These are phyloP conservation scores for Aspergillus carbonarius DNA, from an alignment of 2,329 filamentous ascomycete genomes.

Conservation along the genomic window DNA sequence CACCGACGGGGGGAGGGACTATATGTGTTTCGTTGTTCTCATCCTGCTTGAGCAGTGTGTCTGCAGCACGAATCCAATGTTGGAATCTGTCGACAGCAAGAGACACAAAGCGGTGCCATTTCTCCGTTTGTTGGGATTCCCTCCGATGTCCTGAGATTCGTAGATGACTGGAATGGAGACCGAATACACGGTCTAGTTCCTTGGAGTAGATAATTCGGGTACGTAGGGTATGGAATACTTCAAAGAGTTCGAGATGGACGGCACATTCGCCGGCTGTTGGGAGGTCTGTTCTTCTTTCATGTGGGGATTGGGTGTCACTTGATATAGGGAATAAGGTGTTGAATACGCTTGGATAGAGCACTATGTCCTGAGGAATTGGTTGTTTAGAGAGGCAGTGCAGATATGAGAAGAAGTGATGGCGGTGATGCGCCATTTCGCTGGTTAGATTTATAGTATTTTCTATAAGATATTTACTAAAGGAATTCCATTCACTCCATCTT, in stretches of 20 bases:
- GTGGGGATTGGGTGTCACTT: background rate
- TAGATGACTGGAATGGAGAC: background rate
- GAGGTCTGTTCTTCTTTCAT: background rate
- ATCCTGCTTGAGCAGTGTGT: background rate
- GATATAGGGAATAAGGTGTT: background rate
- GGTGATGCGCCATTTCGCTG: background rate
- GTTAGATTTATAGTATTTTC: background rate
- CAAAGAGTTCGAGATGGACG: slow-evolving; percentile 17
- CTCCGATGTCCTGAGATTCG: background rate
- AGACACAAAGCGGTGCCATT: slow-evolving; percentile 14
- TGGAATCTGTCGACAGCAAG: slow-evolving; percentile 13
- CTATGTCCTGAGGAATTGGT: background rate
- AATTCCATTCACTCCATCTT: background rate
- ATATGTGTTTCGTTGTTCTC: background rate
- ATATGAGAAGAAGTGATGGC: background rate
- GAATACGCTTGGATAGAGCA: background rate
- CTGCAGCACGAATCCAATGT: slow-evolving; percentile 8
- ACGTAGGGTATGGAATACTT: slow-evolving; percentile 13
- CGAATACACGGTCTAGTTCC: slow-evolving; percentile 8
- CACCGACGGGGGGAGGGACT: slow-evolving; percentile 61
- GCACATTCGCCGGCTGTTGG: slow-evolving; percentile 14
- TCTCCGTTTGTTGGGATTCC: background rate
- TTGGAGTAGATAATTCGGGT: slow-evolving; percentile 9
- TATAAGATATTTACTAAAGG: background rate
- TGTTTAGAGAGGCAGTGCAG: background rate